phyloP scores from a whole-genome alignment of 768 basidiomycete species.

The Obba rivulosa region DNA sequence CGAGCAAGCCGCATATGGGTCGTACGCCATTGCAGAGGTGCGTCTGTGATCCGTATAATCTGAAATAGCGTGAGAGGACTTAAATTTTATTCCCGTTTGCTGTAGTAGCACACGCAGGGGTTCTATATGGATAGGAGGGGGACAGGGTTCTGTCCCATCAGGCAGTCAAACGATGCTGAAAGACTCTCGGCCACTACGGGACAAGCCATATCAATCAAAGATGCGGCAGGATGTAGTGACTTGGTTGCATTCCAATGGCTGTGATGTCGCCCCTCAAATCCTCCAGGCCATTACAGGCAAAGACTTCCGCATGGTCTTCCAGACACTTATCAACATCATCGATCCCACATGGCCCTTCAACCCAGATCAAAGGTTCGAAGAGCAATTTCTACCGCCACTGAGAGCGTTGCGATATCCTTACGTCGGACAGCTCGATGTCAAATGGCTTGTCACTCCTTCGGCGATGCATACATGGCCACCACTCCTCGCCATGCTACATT shows the following conservation, averaged over 20 bases:
- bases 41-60: constrained; percentile 14
- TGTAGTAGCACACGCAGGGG: constrained; percentile 65
- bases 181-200: constrained; percentile 76
- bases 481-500: constrained; percentile 83
- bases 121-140: constrained; percentile 65
- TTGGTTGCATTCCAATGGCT: constrained; percentile 63
- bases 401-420: constrained; percentile 81
- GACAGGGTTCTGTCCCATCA: constrained; percentile 41
- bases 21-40: constrained; percentile 74
- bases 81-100: neutral
- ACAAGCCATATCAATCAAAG: constrained; percentile 63
- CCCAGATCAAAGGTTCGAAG: constrained; percentile 59
- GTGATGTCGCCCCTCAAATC: constrained; percentile 62
- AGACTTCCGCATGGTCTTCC: constrained; percentile 83
- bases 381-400: constrained; percentile 75
- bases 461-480: constrained; percentile 91
- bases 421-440: constrained; percentile 70
- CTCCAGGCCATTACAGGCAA: constrained; percentile 78
- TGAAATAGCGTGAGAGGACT: too few relatives aligned
- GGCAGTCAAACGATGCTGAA: constrained; percentile 49
- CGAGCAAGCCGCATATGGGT: constrained; percentile 55
- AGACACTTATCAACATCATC: constrained; percentile 63
- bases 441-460: constrained; percentile 84
- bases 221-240: constrained; percentile 73
- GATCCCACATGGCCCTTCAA: constrained; percentile 67